Evolutionary conservation across 257 asterid species (phyloP).

Genomic region (Jasminum sambac): DNA sequence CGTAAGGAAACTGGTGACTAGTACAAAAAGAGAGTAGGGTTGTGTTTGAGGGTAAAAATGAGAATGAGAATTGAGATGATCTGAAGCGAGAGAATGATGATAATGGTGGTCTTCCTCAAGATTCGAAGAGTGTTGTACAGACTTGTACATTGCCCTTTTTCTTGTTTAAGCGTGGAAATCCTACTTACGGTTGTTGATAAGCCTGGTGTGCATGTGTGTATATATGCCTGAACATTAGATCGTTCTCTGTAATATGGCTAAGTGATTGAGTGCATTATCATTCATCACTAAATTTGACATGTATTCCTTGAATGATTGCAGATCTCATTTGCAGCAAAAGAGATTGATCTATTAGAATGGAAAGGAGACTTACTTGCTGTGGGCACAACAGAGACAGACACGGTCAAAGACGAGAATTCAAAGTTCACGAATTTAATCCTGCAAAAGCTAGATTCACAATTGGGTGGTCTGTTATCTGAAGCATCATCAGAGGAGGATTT

Average conservation of each 20-base stretch:
- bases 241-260: not conserved
- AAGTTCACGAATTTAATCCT: slow-evolving; percentile 67
- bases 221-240: not conserved
- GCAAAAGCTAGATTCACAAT: slow-evolving; percentile 69
- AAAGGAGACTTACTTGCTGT: slow-evolving; percentile 95
- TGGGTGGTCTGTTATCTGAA: slow-evolving; percentile 78
- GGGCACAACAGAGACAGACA: slow-evolving; percentile 81
- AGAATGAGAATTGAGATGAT: no score
- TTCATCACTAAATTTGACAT: slow-evolving; percentile 18
- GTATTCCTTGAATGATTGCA: slow-evolving; percentile 28
- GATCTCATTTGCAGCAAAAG: slow-evolving; percentile 87
- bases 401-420: slow-evolving; percentile 70
- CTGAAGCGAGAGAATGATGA: no score
- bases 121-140: no score
- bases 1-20: no score
- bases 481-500: slow-evolving; percentile 86
- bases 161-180: not conserved
- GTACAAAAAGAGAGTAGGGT: no score
- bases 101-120: no score
- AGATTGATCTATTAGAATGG: slow-evolving; percentile 83
- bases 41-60: no score
- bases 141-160: no score
- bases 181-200: no score
- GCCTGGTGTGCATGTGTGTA: not conserved
- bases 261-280: not conserved